Evolutionary conservation across 495 filamentous ascomycete genomes (phyloP).

Genomic region (Neurospora pannonica): DNA sequence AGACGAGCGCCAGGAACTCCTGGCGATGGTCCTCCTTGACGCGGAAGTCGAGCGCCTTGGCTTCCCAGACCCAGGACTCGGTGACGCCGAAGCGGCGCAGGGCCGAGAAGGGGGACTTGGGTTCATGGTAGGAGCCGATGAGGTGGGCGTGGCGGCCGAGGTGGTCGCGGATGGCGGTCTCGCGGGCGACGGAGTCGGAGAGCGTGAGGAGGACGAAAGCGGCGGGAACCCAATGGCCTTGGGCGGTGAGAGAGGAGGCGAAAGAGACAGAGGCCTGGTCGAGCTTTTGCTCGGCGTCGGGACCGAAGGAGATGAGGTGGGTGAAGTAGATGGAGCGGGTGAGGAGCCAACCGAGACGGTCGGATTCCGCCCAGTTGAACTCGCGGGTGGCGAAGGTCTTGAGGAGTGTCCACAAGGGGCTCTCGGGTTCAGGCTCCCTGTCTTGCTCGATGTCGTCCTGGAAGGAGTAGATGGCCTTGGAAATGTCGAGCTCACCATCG

Average conservation of each 20-base stretch:
- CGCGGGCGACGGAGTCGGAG: slow-evolving; percentile 49
- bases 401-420: slow-evolving; percentile 77
- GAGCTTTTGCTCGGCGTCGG: slow-evolving; percentile 40
- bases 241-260: slow-evolving; percentile 59
- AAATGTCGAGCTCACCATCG: slow-evolving; percentile 50
- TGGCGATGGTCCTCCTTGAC: slow-evolving; percentile 48
- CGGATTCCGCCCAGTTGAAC: slow-evolving; percentile 48
- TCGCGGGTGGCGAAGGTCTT: slow-evolving; percentile 59
- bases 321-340: slow-evolving; percentile 43
- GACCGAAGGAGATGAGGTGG: slow-evolving; percentile 29
- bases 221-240: slow-evolving; percentile 57
- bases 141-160: slow-evolving; percentile 56
- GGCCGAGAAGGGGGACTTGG: slow-evolving; percentile 6
- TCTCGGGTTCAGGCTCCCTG: slow-evolving; percentile 55
- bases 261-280: slow-evolving; percentile 62
- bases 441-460: slow-evolving; percentile 55
- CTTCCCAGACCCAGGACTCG: slow-evolving; percentile 70
- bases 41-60: slow-evolving; percentile 75
- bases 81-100: slow-evolving; percentile 56
- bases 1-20: slow-evolving; percentile 68
- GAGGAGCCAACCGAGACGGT: slow-evolving; percentile 81
- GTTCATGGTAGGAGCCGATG: slow-evolving; percentile 24
- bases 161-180: slow-evolving; percentile 56
- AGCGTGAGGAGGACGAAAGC: slow-evolving; percentile 74
- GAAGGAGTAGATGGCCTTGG: slow-evolving; percentile 61